Conservation (phyloP, 2,329 filamentous ascomycete species). For the Paecilomyces sp. region DNA sequence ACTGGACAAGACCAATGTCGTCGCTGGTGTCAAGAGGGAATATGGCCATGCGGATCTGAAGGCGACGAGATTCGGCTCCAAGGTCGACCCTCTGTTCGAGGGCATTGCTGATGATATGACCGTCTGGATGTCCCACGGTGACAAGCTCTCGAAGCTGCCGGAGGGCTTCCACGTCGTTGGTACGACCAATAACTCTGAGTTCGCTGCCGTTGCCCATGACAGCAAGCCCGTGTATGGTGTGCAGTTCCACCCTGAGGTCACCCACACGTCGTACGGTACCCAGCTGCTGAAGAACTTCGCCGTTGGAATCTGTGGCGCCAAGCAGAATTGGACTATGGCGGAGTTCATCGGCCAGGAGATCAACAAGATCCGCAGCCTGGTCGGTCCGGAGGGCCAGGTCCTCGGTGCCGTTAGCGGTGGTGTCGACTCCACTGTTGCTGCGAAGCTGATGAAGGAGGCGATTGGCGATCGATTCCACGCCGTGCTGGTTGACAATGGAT, state of each 20-base stretch:
- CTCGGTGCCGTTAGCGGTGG: conserved; percentile 74
- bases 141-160: conserved; percentile 73
- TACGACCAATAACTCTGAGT: conserved; percentile 67
- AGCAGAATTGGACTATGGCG: conserved; percentile 75
- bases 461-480: conserved; percentile 82
- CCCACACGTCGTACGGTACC: conserved; percentile 62
- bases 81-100: conserved; percentile 7
- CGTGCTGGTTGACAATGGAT: conserved; percentile 76
- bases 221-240: conserved; percentile 63
- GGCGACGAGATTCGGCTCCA: background rate
- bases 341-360: conserved; percentile 80
- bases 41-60: conserved; percentile 62
- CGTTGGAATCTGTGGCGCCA: conserved; percentile 70
- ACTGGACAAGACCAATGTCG: conserved; percentile 57
- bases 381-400: conserved; percentile 76
- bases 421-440: conserved; percentile 83
- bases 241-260: conserved; percentile 86
- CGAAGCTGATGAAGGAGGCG: conserved; percentile 76
- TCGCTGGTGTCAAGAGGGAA: conserved; percentile 60
- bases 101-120: conserved; percentile 59
- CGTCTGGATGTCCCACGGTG: conserved; percentile 82
- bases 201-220: conserved; percentile 62
- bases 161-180: conserved; percentile 67
- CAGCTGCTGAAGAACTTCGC: conserved; percentile 76
- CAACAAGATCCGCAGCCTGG: conserved; percentile 67